Base-by-base conservation (phyloP, 306 rosid species). In the Begonia loranthoides region DNA sequence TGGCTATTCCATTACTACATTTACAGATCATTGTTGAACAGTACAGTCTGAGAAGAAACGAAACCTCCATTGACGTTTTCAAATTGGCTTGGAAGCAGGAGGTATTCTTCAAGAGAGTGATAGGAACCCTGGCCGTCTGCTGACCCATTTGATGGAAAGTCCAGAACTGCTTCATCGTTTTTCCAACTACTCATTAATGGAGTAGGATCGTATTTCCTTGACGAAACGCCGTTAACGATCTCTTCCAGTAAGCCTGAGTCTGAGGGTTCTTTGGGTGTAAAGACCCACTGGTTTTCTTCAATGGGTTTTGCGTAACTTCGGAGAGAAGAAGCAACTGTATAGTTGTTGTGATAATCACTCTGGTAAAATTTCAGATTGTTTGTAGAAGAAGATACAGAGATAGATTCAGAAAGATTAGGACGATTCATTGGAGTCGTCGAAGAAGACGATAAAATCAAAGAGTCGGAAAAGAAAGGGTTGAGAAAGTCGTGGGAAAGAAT, bases 201-300 rank as follows among this genome's bases (percentile, higher is more conserved):
- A 55, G 3, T 81, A 52, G 36, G 36, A 28, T 28, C 36, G 3
- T 28, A 28, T 28, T 28, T 28, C 36, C 73, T 76, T 0, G 82
- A 79, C 19, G 82, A 73, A 34, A 75, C 84, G 17, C 66, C 74
- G 0, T 66, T 64, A 12, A 89, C 87, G 3, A 84, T 70, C 58
- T 89, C 97, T 43, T 89, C 87, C 60, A 89, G 48, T 55, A 89
- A 56, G 0, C 97, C 97, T 1, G 94, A 81, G 62, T 72, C 78
- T 0, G 89, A 73, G 2, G 84, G 56, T 44, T 81, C 86, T 22
- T 54, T 54, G 0, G 81, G 70, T 12, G 81, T 66, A 58, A 80
- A 79, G 7, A 60, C 84, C 0, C 70, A 75, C 28, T 58, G 59
- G 7, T 38, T 52, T 12, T 24, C 36, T 17, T 57, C 57, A 12